Base-by-base conservation (phyloP, 129 eudicot genomes). In the Flaveria robusta region DNA sequence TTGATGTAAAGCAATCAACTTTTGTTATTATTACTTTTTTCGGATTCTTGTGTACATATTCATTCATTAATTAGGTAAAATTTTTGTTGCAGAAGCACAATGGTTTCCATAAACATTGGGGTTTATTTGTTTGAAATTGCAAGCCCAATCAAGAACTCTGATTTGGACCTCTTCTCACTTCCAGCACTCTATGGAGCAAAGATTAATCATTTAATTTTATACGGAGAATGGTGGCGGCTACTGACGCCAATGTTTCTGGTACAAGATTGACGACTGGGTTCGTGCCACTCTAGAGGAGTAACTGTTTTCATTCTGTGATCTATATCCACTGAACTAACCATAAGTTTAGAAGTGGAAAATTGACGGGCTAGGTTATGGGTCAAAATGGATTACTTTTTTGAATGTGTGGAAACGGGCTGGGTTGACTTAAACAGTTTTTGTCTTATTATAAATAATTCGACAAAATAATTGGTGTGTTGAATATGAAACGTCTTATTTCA, bases 221-320 rank as follows among this genome's bases (percentile, higher is more conserved):
- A 70, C 56, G 98, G 98, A 77, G 98, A 92, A 83, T 92, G 96
- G 96, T 92, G 98, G 98, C 88, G 98, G 81, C 92, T 92, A 18
- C 74, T 92, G 77, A 92, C 98, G 56, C 96, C 98, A 39, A 92
- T 92, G 90, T 92, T 92, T 92, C 98, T 92, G 98, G 98, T 92
- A 92, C 98, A 89, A 83, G 92, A 90, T 87, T 83, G 83, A 85
- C 14, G 51, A 74, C 60, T 92, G 77, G 96, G 96, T 92, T 91
- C 91, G 96, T 92, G 81, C 88, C 79, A 47, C 81, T 81, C 65
- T 74, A 76, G 78, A 63, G 69, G 60, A 50, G 70, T 74, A 16
- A 14, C 9, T 16, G 5, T 27, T 29, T 13, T 27, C 45, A 63
- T 4, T 63, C 68, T 27, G 9, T 63, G 7, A 15, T 29, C 4